phyloP scores from a whole-genome alignment of 2,329 filamentous ascomycete species.

The Colletotrichum siamense region DNA sequence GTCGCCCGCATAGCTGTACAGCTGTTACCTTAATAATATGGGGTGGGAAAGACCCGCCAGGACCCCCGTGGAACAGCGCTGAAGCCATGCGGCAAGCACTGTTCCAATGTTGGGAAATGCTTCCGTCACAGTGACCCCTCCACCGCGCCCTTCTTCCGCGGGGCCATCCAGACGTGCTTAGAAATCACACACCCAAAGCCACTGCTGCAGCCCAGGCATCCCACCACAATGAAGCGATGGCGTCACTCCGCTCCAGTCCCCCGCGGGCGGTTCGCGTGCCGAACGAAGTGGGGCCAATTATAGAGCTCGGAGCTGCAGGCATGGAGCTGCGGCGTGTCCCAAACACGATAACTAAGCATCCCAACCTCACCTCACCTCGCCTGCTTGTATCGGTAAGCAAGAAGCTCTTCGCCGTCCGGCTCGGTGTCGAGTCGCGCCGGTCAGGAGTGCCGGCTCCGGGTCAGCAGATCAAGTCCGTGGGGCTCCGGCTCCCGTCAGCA shows the following conservation, averaged over 20 bases:
- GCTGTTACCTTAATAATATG: conserved; percentile 2
- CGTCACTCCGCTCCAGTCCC: not conserved
- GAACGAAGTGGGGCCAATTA: not conserved
- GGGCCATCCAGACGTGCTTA: conserved; percentile 8
- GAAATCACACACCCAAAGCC: not conserved
- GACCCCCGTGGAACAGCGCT: not conserved
- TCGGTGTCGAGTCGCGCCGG: not conserved
- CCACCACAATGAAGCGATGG: not conserved
- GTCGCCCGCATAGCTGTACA: not conserved
- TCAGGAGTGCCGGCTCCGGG: not conserved
- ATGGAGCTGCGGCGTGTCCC: not conserved
- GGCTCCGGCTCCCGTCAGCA: not conserved
- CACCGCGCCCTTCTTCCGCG: not conserved
- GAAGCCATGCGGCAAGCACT: not conserved
- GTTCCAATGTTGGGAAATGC: not conserved
- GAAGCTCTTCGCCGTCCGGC: not conserved
- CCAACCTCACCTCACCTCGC: not conserved
- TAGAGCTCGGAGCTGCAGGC: not conserved
- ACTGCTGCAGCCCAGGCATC: not conserved
- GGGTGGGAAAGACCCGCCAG: not conserved
- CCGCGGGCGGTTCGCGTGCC: not conserved
- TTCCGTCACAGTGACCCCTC: conserved; percentile 15
- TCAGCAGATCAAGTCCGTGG: not conserved
- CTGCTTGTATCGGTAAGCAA: not conserved
- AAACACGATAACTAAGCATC: not conserved